Evolutionary conservation across 1,284 basidiomycete species (phyloP), one percentile per base, ranked within the genome.

Genomic region (Ustilago sp.): DNA sequence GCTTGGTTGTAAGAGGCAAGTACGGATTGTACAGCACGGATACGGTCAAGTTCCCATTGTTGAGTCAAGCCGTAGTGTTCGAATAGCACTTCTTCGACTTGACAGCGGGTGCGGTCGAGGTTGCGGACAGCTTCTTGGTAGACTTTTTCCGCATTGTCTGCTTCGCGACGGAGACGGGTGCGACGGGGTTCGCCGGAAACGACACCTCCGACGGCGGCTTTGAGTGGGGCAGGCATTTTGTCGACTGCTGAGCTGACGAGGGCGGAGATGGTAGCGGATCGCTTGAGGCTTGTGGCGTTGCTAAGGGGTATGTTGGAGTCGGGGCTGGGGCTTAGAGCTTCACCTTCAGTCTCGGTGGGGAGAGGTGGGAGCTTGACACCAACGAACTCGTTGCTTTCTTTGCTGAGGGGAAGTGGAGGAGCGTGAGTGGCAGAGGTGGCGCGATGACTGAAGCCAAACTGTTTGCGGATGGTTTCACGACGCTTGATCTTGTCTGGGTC

Each of bases 391-490:
- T 55, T 23, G 11, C 61, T 52, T 39, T 38, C 28, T 19, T 45
- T 45, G 43, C 43, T 45, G n/a, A n/a, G 7, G 43, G n/a, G 5
- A 11, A 19, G 7, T 7, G 43, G 43, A 0, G 63, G 50, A 31
- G 48, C 19, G 6, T 66, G 60, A 9, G 59, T 65, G 8, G 63
- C 71, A 31, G 72, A 68, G 43, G 59, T 61, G n/a, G 68, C 59
- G 13, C 80, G 67, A 34, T 72, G 63, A 34, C 73, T 64, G 67
- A 85, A 85, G 41, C 84, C 84, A 51, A 85, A 85, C 58, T 85
- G 83, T 60, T 84, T 78, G 38, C 84, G 82, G 19, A 85, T 60
- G 23, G 82, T 85, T 62, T 84, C 81, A 19, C 84, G 68, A 31
- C 84, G 77, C 68, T 85, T 77, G 55, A 84, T 68, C 36, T 63